phyloP scores from a whole-genome alignment of 2,329 filamentous ascomycete genomes.

The Botrytis byssoidea region DNA sequence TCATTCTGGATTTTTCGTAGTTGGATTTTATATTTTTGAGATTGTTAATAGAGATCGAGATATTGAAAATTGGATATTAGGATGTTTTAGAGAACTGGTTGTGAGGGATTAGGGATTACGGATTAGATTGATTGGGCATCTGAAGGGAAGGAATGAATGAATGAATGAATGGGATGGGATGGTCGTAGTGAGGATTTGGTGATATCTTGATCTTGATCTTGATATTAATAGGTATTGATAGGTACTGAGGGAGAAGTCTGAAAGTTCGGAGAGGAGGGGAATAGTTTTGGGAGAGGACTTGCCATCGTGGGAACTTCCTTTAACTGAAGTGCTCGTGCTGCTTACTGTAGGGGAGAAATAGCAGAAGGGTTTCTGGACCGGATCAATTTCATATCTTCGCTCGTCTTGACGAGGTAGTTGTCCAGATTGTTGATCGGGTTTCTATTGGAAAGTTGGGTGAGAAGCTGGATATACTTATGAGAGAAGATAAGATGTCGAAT shows the following conservation, averaged over 20 bases:
- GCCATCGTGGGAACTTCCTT: accelerated
- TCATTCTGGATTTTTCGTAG: neutral
- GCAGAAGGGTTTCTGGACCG: neutral
- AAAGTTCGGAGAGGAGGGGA: neutral
- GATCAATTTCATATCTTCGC: neutral
- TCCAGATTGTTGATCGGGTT: accelerated
- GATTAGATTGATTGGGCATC: neutral
- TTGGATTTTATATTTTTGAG: too few relatives aligned
- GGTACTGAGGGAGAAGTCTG: neutral
- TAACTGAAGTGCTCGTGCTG: neutral
- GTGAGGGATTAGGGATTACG: neutral
- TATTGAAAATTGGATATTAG: neutral
- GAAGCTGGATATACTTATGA: neutral
- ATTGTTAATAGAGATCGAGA: too few relatives aligned
- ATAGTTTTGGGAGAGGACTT: accelerated
- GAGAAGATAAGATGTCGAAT: neutral
- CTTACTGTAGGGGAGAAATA: neutral
- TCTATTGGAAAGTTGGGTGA: neutral
- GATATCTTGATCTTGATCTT: neutral
- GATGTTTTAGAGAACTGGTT: neutral
- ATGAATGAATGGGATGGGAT: neutral
- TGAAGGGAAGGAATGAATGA: neutral
- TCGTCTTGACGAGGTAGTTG: neutral
- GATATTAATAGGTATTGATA: neutral
- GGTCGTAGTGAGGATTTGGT: neutral